A percentile compares a stretch with the other conserved stretches of the same genome.
Evolutionary conservation across 805 yeast genomes (phyloP).

Genomic region (Candida awuae): DNA sequence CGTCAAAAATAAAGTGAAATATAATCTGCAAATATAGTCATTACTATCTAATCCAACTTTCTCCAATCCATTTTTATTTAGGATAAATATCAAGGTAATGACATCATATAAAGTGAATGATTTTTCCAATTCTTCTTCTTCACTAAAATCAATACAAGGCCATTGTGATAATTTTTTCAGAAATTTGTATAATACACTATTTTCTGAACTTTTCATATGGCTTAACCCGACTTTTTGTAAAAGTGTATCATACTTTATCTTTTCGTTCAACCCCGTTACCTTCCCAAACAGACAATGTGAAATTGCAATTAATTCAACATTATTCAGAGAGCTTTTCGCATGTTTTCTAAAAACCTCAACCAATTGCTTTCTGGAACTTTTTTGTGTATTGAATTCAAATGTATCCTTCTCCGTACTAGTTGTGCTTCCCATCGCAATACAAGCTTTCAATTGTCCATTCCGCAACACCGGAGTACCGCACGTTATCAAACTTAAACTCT

Average conservation of each 20-base stretch:
- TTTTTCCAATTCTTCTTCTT: not conserved
- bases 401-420: not conserved
- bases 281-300: slow-evolving; percentile 5
- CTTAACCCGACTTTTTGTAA: not conserved
- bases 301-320: slow-evolving; percentile 7
- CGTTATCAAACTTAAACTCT: too few relatives aligned
- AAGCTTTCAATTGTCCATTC: too few relatives aligned
- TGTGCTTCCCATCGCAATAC: slow-evolving; percentile 2
- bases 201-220: not conserved
- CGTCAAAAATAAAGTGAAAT: not conserved
- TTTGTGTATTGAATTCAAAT: not conserved
- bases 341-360: not conserved
- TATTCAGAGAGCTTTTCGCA: not conserved
- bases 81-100: slow-evolving; percentile 3
- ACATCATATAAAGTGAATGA: slow-evolving; percentile 7
- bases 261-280: slow-evolving; percentile 1
- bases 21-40: not conserved
- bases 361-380: not conserved
- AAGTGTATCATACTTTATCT: not conserved
- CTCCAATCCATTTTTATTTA: slow-evolving; percentile 3
- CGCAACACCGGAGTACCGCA: too few relatives aligned
- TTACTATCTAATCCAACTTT: slow-evolving; percentile 1
- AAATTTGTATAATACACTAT: slow-evolving; percentile 16
- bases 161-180: slow-evolving; percentile 7
- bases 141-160: slow-evolving; percentile 9